These are phyloP conservation scores for Epichloe baconii DNA, from an alignment of 2,329 filamentous ascomycete species.

Conservation along the genomic window DNA sequence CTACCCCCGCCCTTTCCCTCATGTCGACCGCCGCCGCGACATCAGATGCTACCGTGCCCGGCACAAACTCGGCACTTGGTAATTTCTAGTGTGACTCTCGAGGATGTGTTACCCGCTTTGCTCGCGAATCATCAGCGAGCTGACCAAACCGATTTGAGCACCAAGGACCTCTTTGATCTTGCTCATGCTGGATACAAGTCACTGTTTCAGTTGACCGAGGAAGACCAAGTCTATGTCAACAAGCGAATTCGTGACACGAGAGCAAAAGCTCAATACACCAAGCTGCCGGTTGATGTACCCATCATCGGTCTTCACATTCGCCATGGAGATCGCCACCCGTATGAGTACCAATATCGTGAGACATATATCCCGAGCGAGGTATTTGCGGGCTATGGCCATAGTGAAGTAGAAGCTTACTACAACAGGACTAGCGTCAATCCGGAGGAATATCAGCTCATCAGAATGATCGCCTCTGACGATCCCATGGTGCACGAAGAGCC, in stretches of 20 bases:
- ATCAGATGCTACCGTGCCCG: constrained; percentile 70
- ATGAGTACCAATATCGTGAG: constrained; percentile 62
- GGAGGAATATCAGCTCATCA: constrained; percentile 29
- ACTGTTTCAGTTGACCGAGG: constrained; percentile 54
- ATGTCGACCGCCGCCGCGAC: constrained; percentile 59
- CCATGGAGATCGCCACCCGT: constrained; percentile 64
- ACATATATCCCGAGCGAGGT: constrained; percentile 65
- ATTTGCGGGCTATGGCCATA: constrained; percentile 48
- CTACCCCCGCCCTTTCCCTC: constrained; percentile 47
- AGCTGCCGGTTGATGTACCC: constrained; percentile 23
- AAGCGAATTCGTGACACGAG: constrained; percentile 45
- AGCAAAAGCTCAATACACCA: constrained; percentile 28
- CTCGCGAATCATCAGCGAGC: constrained; percentile 20
- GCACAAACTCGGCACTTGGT: constrained; percentile 62
- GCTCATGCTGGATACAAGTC: constrained; percentile 58
- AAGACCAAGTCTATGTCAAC: constrained; percentile 53
- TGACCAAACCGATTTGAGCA: constrained; percentile 11
- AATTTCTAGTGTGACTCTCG: constrained; percentile 55
- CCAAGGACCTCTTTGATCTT: constrained; percentile 51
- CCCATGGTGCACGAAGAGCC: constrained; percentile 56
- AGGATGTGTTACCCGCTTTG: constrained; percentile 49
- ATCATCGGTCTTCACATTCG: constrained; percentile 65
- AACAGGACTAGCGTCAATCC: constrained; percentile 28
- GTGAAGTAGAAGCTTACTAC: constrained; percentile 37
- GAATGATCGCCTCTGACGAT: constrained; percentile 68